Base-by-base conservation (phyloP, 192 early-diverging fungal genomes). In the Umbelopsis sp. region DNA sequence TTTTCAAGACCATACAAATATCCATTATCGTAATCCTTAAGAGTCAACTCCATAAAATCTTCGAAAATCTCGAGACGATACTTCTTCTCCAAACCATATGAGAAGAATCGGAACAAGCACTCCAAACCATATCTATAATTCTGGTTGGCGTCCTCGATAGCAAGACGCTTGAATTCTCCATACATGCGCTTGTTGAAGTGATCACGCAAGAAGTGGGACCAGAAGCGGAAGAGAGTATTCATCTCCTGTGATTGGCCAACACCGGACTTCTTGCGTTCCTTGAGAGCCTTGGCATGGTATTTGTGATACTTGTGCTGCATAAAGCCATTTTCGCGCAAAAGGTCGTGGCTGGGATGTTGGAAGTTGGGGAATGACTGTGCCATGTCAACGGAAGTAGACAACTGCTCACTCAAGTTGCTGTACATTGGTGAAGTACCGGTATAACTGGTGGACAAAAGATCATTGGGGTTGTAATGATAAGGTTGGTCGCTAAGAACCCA, bases 161-260 rank as follows among this genome's bases (percentile, higher is more conserved):
- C 92, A 18, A 96, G 80, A 9, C 88, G 83, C 81, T 93, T 93
- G 82, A 98, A 98, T 81, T 98, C 95, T 51, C 80, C 76, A 78
- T 95, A 96, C 95, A 98, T 96, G 70, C 87, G 88, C 80, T 89
- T 87, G 87, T 95, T 97, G 78, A 94, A 98, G 71, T 92, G 91
- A 79, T 98, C 97, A 79, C 95, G 94, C 78, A 98, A 84, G 79
- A 98, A 98, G 82, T 97, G 95, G 61, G 90, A 94, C 97, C 97
- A 98, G 92, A 98, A 98, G 23, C 95, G 90, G 74, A 76, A 80
- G 69, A 98, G 80, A 11, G 97, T 97, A 86, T 97, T 97, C 97
- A 98, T 98, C 76, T 97, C 95, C 70, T 93, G 94, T 45, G 91
- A 93, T 51, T 89, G 90, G n/a, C 97, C 95, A 20, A 88, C 85